phyloP scores from a whole-genome alignment of 176 grass and related monocot genomes.

The Rhynchospora tenuis region DNA sequence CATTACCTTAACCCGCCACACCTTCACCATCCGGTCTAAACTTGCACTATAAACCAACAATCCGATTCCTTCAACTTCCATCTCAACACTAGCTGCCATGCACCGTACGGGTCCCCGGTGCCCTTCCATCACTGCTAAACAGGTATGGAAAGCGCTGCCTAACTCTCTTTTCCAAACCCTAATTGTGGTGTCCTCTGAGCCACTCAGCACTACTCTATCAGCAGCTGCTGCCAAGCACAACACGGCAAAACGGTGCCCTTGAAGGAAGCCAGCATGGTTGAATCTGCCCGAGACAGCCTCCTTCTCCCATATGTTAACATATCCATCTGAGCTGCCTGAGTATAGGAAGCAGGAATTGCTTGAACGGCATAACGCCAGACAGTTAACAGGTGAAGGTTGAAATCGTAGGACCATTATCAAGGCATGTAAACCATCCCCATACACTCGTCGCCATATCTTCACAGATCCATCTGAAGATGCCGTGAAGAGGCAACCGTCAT shows the following conservation, averaged over 20 bases:
- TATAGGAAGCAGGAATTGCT: slow-evolving; percentile 55
- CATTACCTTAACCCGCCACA: slow-evolving; percentile 80
- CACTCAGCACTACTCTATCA: slow-evolving; percentile 55
- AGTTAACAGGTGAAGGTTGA: slow-evolving; percentile 72
- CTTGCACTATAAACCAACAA: slow-evolving; percentile 81
- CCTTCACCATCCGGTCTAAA: slow-evolving; percentile 80
- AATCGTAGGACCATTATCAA: slow-evolving; percentile 62
- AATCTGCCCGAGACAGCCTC: slow-evolving; percentile 54
- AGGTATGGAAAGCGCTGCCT: slow-evolving; percentile 46
- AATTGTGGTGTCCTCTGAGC: slow-evolving; percentile 86
- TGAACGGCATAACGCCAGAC: slow-evolving; percentile 31
- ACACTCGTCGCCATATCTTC: slow-evolving; percentile 83
- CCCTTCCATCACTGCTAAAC: slow-evolving; percentile 79
- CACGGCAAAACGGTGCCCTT: slow-evolving; percentile 68
- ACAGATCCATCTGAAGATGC: slow-evolving; percentile 62
- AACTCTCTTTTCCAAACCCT: slow-evolving; percentile 66
- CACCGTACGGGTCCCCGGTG: slow-evolving; percentile 71
- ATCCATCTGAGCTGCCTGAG: slow-evolving; percentile 68
- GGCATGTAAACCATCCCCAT: slow-evolving; percentile 54
- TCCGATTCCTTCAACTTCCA: slow-evolving; percentile 52
- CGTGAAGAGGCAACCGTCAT: slow-evolving; percentile 77
- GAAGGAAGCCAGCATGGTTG: slow-evolving; percentile 53
- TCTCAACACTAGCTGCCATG: slow-evolving; percentile 57
- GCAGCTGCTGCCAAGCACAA: slow-evolving; percentile 56
- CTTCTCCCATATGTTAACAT: slow-evolving; percentile 93